Evolutionary conservation across 2,329 filamentous ascomycete species (phyloP).

Genomic region (Hypoxylon sp.): DNA sequence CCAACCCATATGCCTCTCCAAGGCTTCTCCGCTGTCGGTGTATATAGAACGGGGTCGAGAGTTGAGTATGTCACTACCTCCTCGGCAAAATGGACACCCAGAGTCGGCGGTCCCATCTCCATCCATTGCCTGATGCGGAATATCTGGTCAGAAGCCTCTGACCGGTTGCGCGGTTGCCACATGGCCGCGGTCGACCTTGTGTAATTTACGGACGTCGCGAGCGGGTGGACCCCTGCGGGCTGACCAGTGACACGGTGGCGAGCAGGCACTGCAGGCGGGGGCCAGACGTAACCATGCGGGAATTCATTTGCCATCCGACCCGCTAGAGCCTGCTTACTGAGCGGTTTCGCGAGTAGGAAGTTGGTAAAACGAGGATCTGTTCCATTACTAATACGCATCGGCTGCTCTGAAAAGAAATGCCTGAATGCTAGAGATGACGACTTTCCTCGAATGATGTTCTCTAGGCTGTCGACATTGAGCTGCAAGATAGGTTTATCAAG

Average conservation of each 20-base stretch:
- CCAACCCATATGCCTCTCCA: conserved; percentile 94
- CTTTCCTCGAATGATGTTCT: conserved; percentile 44
- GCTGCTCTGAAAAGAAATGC: conserved; percentile 66
- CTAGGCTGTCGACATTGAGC: conserved; percentile 59
- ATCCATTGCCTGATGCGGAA: conserved; percentile 86
- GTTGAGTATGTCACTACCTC: conserved; percentile 77
- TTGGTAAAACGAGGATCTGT: conserved; percentile 72
- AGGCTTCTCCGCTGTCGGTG: conserved; percentile 82
- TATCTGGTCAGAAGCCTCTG: conserved; percentile 75
- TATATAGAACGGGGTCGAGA: conserved; percentile 81
- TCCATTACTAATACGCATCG: conserved; percentile 65
- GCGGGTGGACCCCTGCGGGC: conserved; percentile 45
- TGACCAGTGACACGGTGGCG: conserved; percentile 64
- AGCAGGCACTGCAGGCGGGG: conserved; percentile 78
- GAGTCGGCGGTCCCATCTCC: conserved; percentile 67
- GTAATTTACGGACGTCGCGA: conserved; percentile 37
- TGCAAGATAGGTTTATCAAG: conserved; percentile 80
- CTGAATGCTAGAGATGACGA: conserved; percentile 34
- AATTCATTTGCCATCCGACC: conserved; percentile 53
- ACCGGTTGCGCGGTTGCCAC: conserved; percentile 59
- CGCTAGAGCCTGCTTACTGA: conserved; percentile 57
- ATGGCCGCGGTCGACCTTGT: conserved; percentile 48
- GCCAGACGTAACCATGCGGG: conserved; percentile 77
- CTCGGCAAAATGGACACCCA: conserved; percentile 67
- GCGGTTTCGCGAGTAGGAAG: conserved; percentile 74